Evolutionary conservation across 2,329 filamentous ascomycete species (phyloP).

Genomic region (Colletotrichum paranaense): DNA sequence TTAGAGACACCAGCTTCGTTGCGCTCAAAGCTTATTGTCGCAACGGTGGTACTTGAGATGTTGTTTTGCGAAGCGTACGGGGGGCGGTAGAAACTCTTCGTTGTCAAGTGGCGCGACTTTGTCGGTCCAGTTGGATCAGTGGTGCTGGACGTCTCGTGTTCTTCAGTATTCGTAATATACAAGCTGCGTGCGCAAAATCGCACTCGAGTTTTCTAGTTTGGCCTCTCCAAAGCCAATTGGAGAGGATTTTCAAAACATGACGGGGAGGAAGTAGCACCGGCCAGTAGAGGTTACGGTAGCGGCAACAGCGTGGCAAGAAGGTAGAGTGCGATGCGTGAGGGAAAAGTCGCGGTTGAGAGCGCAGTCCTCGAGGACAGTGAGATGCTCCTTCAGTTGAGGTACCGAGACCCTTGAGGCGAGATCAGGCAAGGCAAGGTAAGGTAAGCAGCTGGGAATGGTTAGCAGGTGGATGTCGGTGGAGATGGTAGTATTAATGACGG

Average conservation of each 20-base stretch:
- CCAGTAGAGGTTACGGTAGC: conserved; percentile 24
- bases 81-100: not conserved
- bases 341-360: conserved; percentile 22
- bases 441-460: conserved; percentile 38
- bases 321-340: conserved; percentile 3
- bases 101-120: conserved; percentile 1
- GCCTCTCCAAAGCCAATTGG: conserved; percentile 46
- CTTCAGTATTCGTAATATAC: not conserved
- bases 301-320: conserved; percentile 34
- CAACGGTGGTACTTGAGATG: not conserved
- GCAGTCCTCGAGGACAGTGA: conserved; percentile 1
- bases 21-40: not conserved
- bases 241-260: conserved; percentile 47
- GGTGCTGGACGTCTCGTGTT: not conserved
- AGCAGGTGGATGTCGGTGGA: conserved; percentile 36
- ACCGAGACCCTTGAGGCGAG: conserved; percentile 23
- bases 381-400: conserved; percentile 8
- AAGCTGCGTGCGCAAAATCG: conserved; percentile 17
- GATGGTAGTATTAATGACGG: conserved; percentile 38
- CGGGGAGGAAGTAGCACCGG: conserved; percentile 34
- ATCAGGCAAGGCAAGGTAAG: conserved; percentile 24
- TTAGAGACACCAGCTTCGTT: not conserved
- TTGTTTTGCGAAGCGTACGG: not conserved
- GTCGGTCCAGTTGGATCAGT: not conserved
- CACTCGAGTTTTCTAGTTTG: conserved; percentile 23